Base-by-base conservation (phyloP, 2,329 filamentous ascomycete genomes). In the Didymella segeticola region DNA sequence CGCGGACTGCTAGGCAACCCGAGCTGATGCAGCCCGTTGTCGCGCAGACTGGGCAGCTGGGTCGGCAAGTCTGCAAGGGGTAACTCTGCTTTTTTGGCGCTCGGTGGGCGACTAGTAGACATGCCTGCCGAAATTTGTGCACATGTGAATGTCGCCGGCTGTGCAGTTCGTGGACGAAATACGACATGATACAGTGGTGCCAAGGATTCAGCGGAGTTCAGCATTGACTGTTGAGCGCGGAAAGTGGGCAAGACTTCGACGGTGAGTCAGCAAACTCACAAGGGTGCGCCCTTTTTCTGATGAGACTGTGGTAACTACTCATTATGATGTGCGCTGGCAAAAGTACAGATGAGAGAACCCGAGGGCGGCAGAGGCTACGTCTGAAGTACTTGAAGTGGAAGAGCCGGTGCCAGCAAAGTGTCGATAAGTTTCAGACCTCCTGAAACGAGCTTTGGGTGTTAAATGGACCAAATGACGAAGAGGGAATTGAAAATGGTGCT, bases 341-440 rank as follows among this genome's bases (percentile, higher is more conserved):
- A 46, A 50, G 55, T 51, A 26, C 46, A 47, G 26, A 53, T 49
- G 45, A 57, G 45, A 45, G 34, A 46, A 49, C 30, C 11, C 11
- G n/a, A 34, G 33, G 31, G 33, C 39, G 31, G 31, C 45, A 38
- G 19, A 33, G 26, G 23, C 43, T 11, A 27, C 20, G 27, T 41
- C 23, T 25, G 15, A 14, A 12, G 3, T 8, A 27, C 37, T 31
- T 34, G 23, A 50, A 37, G 19, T 11, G 29, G 34, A 42, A 50
- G 43, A 43, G 25, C 31, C 33, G 23, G 22, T 36, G n/a, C 45
- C 39, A 48, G 50, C 12, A 33, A 33, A 19, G 15, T 47, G 48
- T 54, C 38, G 39, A 48, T 39, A 43, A 48, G 39, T 45, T 39
- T 38, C 33, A 43, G 25, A 33, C 41, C 20, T 43, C 27, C 22